These are phyloP conservation scores for Voacanga thouarsii DNA, from an alignment of 257 asterid species.

Conservation along the genomic window DNA sequence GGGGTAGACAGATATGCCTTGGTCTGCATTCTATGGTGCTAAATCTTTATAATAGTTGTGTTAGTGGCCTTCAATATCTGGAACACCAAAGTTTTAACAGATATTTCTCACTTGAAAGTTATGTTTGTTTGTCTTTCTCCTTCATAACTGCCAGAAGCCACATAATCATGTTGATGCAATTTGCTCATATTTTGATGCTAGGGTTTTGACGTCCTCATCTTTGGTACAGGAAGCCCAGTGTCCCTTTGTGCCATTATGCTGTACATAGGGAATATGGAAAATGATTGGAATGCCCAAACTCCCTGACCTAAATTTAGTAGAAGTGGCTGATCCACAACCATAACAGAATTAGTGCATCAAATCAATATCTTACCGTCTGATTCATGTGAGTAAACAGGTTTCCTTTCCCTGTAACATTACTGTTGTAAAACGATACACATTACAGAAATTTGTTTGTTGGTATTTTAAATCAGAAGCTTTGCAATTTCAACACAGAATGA, in stretches of 20 bases:
- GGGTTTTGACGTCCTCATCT: not conserved
- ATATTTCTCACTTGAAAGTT: not conserved
- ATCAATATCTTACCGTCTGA: conserved; percentile 10
- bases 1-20: not conserved
- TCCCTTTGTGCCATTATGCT: conserved; percentile 66
- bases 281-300: conserved; percentile 38
- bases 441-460: not conserved
- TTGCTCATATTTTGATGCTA: not conserved
- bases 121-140: not conserved
- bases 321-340: conserved; percentile 55
- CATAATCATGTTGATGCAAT: not conserved
- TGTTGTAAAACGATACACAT: not conserved
- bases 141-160: not conserved
- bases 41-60: not conserved
- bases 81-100: not conserved
- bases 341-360: conserved; percentile 47
- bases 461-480: not conserved
- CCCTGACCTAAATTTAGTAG: conserved; percentile 33
- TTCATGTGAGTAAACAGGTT: not conserved
- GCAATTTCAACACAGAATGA: not conserved
- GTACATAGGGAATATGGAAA: conserved; percentile 69
- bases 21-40: not conserved
- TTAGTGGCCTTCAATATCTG: not conserved
- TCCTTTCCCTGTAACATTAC: not conserved
- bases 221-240: conserved; percentile 63